Evolutionary conservation across 352 stramenopile genomes (phyloP).

Genomic region (Blastocystis sp.): DNA sequence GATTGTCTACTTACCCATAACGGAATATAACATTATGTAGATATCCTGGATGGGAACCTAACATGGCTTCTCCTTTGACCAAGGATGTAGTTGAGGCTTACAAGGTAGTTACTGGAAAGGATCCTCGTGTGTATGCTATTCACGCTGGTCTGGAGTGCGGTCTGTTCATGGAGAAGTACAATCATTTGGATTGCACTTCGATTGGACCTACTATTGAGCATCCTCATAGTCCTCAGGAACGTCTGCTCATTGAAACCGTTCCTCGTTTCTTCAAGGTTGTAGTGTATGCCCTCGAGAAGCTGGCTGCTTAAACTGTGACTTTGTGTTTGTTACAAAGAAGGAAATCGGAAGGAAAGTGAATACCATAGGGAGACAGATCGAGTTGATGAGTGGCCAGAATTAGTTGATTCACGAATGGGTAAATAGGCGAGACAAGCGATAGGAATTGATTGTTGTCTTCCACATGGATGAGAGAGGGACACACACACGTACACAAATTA

Average conservation of each 20-base stretch:
- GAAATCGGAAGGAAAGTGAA: not conserved
- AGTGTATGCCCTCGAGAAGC: slow-evolving; percentile 52
- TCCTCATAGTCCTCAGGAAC: slow-evolving; percentile 65
- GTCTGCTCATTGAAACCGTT: slow-evolving; percentile 49
- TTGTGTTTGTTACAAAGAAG: slow-evolving; percentile 55
- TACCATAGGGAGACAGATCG: not conserved
- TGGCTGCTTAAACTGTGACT: slow-evolving; percentile 31
- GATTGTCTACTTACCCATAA: not conserved
- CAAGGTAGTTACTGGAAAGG: slow-evolving; percentile 62
- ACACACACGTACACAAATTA: slow-evolving; percentile 15
- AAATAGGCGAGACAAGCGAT: not conserved
- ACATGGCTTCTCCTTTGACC: slow-evolving; percentile 71
- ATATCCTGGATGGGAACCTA: slow-evolving; percentile 73
- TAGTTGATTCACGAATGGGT: not conserved
- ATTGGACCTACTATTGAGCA: slow-evolving; percentile 70
- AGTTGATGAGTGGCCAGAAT: not conserved
- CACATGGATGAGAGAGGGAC: not conserved
- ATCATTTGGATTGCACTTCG: slow-evolving; percentile 71
- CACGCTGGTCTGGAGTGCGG: slow-evolving; percentile 73
- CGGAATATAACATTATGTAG: slow-evolving; percentile 59
- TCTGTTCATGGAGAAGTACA: slow-evolving; percentile 71
- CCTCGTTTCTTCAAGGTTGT: slow-evolving; percentile 62
- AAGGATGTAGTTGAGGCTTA: slow-evolving; percentile 70
- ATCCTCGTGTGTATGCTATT: slow-evolving; percentile 71
- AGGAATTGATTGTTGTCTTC: not conserved